Evolutionary conservation across 208 protist species (phyloP), one percentile per base, ranked within the genome.

Genomic region (Borovskyia barvae): DNA sequence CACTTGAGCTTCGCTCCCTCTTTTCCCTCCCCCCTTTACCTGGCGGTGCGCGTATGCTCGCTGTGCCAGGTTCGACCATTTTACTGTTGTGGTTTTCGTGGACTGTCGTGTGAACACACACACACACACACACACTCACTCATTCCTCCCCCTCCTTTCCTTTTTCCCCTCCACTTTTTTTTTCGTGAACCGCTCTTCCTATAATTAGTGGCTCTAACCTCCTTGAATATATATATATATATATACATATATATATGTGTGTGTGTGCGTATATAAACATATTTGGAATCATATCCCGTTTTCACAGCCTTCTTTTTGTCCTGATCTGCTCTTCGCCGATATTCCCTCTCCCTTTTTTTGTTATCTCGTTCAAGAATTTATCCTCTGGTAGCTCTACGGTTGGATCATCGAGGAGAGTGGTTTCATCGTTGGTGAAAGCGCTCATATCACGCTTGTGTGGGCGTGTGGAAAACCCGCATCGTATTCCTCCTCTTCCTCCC

Each of bases 311-410:
- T 36, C 36, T 52, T 52, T 52, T 36, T 50, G 4, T 0, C 32
- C 11, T 48, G 39, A 47, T 8, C 32, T 35, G 12, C n/a, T 53
- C 17, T 33, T 14, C 36, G 24, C 17, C 41, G 24, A n/a, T n/a
- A n/a, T n/a, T 50, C 45, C 14, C 22, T 47, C 7, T 35, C 8
- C 49, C 5, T 52, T 29, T 56, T 68, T 64, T 54, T 43, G 33
- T 65, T 51, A 7, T 59, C 12, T 46, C 53, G 25, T 30, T 65
- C 55, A 50, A n/a, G 42, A 8, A 5, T 2, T 58, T 1, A 15
- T 52, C 5, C 30, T 54, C 17, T 68, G 20, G 20, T 22, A 12
- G 15, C 63, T 47, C 30, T 48, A 9, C 40, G 5, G 19, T 25
- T 43, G 3, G 40, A n/a, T 14, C 14, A 8, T 8, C 14, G 8